Base-by-base conservation (phyloP, 164 flowering plant genomes). In the Macadamia tetraphylla region DNA sequence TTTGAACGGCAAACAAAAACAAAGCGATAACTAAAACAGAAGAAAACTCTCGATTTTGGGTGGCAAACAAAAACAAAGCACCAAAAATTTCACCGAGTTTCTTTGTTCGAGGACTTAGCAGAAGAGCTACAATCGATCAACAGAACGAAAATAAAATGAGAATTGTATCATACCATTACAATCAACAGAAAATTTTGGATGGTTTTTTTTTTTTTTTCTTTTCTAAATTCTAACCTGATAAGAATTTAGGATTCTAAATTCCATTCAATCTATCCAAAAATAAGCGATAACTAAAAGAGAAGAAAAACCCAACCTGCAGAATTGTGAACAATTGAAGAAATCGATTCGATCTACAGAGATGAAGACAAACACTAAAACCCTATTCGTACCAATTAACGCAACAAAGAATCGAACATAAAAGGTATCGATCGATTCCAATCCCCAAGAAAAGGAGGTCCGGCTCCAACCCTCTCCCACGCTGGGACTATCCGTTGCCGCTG, bases 41-140 rank as follows among this genome's bases (percentile, higher is more conserved):
- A 80, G 81, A 77, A 76, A 83, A 82, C 90, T 82, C 93, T 84
- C 87, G 53, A 88, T 83, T 88, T 83, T 68, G 75, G 90, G 77
- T 78, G 73, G 81, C 87, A 69, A 81, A 77, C 80, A 76, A 86
- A 86, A 86, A 83, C 71, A 72, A 75, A 71, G 88, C 92, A 79
- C 87, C 93, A 74, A 86, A 83, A 86, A 77, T 73, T 79, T 83
- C 88, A 86, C 84, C 51, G 92, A 79, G 83, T 79, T 80, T 83
- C 80, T 78, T n/a, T 70, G 75, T 62, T 53, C 29, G 2, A 62
- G 63, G 70, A 66, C 67, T 51, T 23, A 70, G 69, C 17, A 55
- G n/a, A n/a, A 12, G 35, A 79, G 67, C 74, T 70, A 65, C 58
- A 67, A 69, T 30, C 42, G 64, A 72, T 23, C 29, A n/a, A 42